Conservation (phyloP, 805 yeast genomes). For the Zygotorulaspora florentina region DNA sequence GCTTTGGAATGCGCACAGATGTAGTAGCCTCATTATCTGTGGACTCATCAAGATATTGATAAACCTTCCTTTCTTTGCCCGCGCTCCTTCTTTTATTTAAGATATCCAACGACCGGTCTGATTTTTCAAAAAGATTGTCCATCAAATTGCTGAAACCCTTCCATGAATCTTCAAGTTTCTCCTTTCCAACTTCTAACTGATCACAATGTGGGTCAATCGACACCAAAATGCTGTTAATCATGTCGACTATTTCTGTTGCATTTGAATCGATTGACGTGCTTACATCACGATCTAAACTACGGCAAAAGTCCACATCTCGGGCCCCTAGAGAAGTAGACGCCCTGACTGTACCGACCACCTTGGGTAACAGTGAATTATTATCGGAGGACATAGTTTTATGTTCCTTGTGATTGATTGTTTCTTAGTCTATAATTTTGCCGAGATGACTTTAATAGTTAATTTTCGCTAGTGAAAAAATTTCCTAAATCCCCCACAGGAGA, state of each 20-base stretch:
- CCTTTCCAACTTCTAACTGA: slow-evolving; percentile 36
- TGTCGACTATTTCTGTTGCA: slow-evolving; percentile 40
- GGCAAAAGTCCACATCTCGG: slow-evolving; percentile 75
- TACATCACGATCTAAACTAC: slow-evolving; percentile 52
- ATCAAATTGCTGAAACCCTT: slow-evolving; percentile 53
- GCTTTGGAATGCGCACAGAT: slow-evolving; percentile 48
- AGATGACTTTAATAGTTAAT: background rate
- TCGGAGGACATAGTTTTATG: background rate
- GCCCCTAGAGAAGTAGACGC: slow-evolving; percentile 67
- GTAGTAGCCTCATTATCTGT: slow-evolving; percentile 14
- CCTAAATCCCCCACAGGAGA: background rate
- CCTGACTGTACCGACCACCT: slow-evolving; percentile 43
- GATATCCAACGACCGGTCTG: slow-evolving; percentile 64
- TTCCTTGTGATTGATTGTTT: background rate
- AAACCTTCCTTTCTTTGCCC: slow-evolving; percentile 17
- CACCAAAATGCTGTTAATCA: slow-evolving; percentile 45
- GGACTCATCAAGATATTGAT: slow-evolving; percentile 52
- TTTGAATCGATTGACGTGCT: slow-evolving; percentile 39
- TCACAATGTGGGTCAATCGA: slow-evolving; percentile 36
- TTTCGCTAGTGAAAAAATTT: background rate
- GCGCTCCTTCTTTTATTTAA: slow-evolving; percentile 22
- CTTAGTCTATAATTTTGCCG: background rate
- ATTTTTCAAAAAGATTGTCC: slow-evolving; percentile 70
- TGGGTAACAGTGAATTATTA: slow-evolving; percentile 6
- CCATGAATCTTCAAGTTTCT: slow-evolving; percentile 53